phyloP scores from a whole-genome alignment of 306 rosid species.

The Vigna reflexopilosa region DNA sequence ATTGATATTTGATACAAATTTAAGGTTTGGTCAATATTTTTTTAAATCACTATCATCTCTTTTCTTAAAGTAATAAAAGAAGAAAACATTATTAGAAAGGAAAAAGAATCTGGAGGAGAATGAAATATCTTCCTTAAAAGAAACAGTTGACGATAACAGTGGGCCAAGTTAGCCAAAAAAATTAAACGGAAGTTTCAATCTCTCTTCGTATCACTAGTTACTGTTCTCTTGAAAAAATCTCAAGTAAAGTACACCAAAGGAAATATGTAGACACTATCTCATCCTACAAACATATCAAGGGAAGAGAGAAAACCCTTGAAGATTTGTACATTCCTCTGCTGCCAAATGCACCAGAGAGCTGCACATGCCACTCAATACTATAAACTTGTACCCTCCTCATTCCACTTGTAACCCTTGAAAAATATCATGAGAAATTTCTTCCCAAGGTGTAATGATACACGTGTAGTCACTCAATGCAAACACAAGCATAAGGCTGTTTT shows the following conservation, averaged over 20 bases:
- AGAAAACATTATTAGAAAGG: constrained; percentile 8
- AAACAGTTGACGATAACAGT: neutral
- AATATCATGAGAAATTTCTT: neutral
- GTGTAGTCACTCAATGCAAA: neutral
- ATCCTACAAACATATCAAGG: neutral
- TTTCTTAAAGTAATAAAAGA: constrained; percentile 6
- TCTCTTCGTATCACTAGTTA: neutral
- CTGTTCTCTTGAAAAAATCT: constrained; percentile 4
- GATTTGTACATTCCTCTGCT: neutral
- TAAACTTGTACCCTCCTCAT: constrained; percentile 13
- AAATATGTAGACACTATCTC: neutral
- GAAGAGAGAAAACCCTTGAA: constrained; percentile 3
- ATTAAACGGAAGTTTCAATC: neutral
- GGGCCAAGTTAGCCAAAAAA: neutral
- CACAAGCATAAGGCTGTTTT: neutral
- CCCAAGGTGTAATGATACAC: neutral
- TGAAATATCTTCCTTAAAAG: constrained; percentile 1
- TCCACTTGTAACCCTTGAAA: neutral
- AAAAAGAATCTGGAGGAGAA: neutral
- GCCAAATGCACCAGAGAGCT: neutral
- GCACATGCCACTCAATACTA: neutral
- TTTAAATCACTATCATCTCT: neutral
- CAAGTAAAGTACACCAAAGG: neutral
- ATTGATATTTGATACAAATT: constrained; percentile 2
- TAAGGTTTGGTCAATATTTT: constrained; percentile 23